These are phyloP conservation scores for Mortierella antarctica DNA, from an alignment of 192 early-diverging fungal species.

Conservation along the genomic window DNA sequence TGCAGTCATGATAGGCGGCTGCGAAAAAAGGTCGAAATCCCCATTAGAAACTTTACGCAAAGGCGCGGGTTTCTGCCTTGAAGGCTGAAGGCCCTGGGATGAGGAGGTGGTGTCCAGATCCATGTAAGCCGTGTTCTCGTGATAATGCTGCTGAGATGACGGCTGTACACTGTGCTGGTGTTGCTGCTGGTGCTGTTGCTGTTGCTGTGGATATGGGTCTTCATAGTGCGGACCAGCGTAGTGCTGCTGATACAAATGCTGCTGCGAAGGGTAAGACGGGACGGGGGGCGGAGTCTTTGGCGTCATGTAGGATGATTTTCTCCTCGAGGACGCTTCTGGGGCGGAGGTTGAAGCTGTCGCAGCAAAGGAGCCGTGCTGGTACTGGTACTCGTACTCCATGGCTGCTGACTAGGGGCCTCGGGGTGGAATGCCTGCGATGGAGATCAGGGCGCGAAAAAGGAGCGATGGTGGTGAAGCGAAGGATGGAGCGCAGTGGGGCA, in stretches of 20 bases:
- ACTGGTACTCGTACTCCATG: constrained; percentile 35
- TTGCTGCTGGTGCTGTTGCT: constrained; percentile 10
- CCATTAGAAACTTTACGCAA: no score
- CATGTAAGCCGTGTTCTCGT: background rate
- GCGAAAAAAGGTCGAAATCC: no score
- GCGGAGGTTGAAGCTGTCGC: constrained; percentile 11
- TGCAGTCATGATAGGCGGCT: no score
- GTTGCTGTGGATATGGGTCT: background rate
- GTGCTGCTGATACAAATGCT: constrained; percentile 2
- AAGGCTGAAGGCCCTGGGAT: no score
- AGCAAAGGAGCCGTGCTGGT: constrained; percentile 14
- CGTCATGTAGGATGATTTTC: constrained; percentile 21
- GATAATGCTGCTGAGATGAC: background rate
- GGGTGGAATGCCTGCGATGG: no score
- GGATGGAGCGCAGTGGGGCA: no score
- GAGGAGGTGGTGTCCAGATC: no score
- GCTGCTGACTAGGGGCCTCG: background rate
- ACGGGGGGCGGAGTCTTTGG: constrained; percentile 18
- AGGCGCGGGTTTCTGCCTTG: no score
- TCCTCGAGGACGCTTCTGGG: constrained; percentile 9
- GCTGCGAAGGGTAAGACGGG: constrained; percentile 5
- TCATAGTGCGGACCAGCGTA: background rate
- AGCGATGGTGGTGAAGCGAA: no score
- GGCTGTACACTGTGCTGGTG: constrained; percentile 1
- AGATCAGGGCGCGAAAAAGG: no score